These are phyloP conservation scores for Gryganskiella cystojenkinii DNA, from an alignment of 192 early-diverging fungal genomes.

Conservation along the genomic window DNA sequence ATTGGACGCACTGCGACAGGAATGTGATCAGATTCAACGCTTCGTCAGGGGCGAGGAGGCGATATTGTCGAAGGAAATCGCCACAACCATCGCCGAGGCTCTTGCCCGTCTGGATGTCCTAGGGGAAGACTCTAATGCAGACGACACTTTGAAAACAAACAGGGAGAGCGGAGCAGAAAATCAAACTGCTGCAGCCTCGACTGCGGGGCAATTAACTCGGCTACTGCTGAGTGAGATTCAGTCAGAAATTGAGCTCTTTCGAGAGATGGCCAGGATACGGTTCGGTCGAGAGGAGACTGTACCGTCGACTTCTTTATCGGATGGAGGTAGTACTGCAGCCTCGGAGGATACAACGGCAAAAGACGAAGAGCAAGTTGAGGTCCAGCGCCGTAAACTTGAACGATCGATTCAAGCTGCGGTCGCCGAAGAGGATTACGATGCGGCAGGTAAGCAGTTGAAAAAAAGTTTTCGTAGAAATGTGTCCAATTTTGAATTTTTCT, in stretches of 20 bases:
- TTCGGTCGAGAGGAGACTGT: constrained; percentile 27
- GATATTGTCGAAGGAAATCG: constrained; percentile 22
- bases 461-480: too few species aligned
- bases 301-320: background rate
- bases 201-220: constrained; percentile 4
- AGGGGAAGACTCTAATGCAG: background rate
- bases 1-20: constrained; percentile 10
- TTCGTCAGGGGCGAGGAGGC: constrained; percentile 14
- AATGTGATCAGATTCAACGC: constrained; percentile 7
- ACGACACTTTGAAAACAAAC: background rate
- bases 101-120: background rate
- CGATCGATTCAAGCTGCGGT: constrained; percentile 44
- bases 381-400: constrained; percentile 17
- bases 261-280: constrained; percentile 10
- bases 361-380: background rate
- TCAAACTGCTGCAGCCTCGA: background rate
- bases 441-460: constrained; percentile 16
- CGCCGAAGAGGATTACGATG: constrained; percentile 38
- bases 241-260: constrained; percentile 22
- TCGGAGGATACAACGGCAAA: background rate
- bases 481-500: background rate
- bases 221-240: constrained; percentile 15
- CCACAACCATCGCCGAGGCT: constrained; percentile 3
- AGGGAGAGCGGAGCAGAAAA: background rate
- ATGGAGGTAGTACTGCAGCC: background rate